phyloP scores from a whole-genome alignment of 768 basidiomycete species.

The Mycena maculata region DNA sequence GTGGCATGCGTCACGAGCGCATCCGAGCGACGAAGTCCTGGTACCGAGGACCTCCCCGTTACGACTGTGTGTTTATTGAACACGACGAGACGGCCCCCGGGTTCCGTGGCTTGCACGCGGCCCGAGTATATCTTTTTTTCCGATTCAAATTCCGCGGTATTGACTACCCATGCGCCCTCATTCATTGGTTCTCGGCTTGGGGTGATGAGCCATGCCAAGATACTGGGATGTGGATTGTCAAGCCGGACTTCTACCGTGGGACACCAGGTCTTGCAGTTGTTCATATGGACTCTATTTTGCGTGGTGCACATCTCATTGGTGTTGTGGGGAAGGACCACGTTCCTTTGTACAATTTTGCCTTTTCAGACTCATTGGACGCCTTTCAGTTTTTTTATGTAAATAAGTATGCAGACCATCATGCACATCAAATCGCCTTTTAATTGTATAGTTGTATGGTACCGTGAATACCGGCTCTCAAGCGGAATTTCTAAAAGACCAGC shows the following conservation, averaged over 20 bases:
- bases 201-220: background rate
- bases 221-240: background rate
- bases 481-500: background rate
- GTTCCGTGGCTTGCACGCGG: background rate
- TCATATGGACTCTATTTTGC: conserved; percentile 21
- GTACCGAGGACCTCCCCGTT: conserved; percentile 26
- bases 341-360: conserved; percentile 17
- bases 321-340: conserved; percentile 15
- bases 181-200: background rate
- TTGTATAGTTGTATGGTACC: no score
- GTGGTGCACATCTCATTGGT: conserved; percentile 34
- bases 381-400: conserved; percentile 36
- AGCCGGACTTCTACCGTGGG: background rate
- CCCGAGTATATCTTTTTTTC: background rate
- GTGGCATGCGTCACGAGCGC: conserved; percentile 40
- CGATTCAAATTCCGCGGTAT: background rate
- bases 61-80: conserved; percentile 25
- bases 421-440: conserved; percentile 36
- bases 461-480: no score
- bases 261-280: conserved; percentile 20
- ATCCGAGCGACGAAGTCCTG: no score
- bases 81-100: background rate
- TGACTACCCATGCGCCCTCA: background rate
- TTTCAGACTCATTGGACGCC: conserved; percentile 23
- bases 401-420: conserved; percentile 38